Conservation (phyloP, 306 rosid species). For the Potentilla sterilis region DNA sequence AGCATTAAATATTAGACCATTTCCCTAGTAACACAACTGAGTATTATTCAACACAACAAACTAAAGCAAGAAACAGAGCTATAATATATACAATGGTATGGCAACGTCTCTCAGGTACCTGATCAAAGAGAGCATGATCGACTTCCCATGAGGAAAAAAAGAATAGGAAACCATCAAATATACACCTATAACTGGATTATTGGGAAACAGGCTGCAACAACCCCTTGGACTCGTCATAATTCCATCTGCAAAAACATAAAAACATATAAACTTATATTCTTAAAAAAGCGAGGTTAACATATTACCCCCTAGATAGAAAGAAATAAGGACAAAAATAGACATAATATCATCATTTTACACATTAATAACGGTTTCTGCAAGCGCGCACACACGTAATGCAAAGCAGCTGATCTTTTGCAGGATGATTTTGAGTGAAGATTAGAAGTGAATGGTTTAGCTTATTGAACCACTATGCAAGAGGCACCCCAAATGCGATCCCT, state of each 20-base stretch:
- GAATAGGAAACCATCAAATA: conserved; percentile 17
- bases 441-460: not conserved
- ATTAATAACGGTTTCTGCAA: not conserved
- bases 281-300: not conserved
- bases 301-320: not conserved
- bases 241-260: conserved; percentile 56
- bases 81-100: not conserved
- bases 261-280: not conserved
- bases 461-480: not conserved
- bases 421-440: not conserved
- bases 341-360: not conserved
- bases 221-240: conserved; percentile 65
- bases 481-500: not conserved
- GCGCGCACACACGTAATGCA: not conserved
- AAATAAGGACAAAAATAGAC: not conserved
- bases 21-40: not conserved
- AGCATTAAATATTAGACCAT: not conserved
- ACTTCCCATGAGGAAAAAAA: conserved; percentile 22
- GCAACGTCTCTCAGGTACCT: not conserved
- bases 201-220: conserved; percentile 60
- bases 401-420: not conserved
- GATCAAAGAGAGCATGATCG: conserved; percentile 32
- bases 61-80: not conserved
- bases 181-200: conserved; percentile 34
- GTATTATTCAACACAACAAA: not conserved